These are phyloP conservation scores for Usnea hakonensis DNA, from an alignment of 495 filamentous ascomycete species.

Conservation along the genomic window DNA sequence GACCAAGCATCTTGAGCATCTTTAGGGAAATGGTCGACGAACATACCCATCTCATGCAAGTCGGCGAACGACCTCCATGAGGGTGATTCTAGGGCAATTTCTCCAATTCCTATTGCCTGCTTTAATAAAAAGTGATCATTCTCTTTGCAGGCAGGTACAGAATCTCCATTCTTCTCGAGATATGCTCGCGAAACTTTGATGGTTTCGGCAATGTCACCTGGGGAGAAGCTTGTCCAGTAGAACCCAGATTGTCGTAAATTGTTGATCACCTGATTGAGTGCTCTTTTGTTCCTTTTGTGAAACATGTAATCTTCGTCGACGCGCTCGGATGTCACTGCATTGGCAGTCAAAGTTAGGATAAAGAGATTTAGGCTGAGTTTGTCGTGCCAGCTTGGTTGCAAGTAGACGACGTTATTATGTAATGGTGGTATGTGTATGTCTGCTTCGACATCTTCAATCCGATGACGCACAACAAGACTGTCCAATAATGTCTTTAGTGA, in stretches of 20 bases:
- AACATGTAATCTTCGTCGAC: conserved; percentile 84
- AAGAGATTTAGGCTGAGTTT: conserved; percentile 79
- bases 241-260: conserved; percentile 86
- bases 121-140: conserved; percentile 54
- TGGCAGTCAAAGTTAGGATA: conserved; percentile 68
- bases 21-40: conserved; percentile 51
- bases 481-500: conserved; percentile 66
- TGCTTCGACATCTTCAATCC: conserved; percentile 55
- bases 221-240: conserved; percentile 74
- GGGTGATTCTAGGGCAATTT: conserved; percentile 46
- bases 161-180: conserved; percentile 44
- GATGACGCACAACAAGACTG: conserved; percentile 74
- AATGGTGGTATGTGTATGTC: conserved; percentile 62
- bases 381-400: conserved; percentile 79
- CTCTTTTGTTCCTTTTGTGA: conserved; percentile 58
- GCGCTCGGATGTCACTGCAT: conserved; percentile 83
- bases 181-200: conserved; percentile 59
- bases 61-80: conserved; percentile 59
- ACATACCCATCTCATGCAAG: conserved; percentile 72
- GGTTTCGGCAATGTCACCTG: conserved; percentile 51
- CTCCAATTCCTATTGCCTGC: conserved; percentile 55
- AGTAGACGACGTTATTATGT: conserved; percentile 59
- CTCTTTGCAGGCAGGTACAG: conserved; percentile 39
- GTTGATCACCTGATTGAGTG: conserved; percentile 56
- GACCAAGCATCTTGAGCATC: conserved; percentile 53